Evolutionary conservation across 2,329 filamentous ascomycete genomes (phyloP).

Genomic region (Periconia sp.): DNA sequence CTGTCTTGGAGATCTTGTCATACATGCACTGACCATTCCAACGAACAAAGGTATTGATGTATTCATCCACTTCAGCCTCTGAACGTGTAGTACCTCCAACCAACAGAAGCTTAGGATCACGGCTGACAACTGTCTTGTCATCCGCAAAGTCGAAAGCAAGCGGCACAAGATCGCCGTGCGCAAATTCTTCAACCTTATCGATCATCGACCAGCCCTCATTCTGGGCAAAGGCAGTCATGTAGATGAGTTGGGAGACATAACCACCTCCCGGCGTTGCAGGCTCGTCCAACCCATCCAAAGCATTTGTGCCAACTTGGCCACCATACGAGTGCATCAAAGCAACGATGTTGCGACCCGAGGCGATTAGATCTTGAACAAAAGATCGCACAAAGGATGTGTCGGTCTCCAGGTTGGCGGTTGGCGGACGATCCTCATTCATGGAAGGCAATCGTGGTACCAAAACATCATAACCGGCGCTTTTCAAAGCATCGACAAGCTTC

Average conservation of each 20-base stretch:
- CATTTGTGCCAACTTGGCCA: constrained; percentile 11
- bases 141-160: constrained; percentile 13
- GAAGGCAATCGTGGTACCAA: not conserved
- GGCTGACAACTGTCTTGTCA: not conserved
- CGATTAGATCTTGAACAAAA: constrained; percentile 2
- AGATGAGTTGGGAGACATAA: constrained; percentile 13
- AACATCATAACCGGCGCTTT: not conserved
- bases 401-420: constrained; percentile 1
- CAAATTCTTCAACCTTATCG: constrained; percentile 9
- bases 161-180: constrained; percentile 10
- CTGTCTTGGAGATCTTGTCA: not conserved
- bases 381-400: constrained; percentile 1
- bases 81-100: not conserved
- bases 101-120: not conserved
- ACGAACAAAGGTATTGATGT: not conserved
- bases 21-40: constrained; percentile 4
- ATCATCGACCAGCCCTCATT: constrained; percentile 7
- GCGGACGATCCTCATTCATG: not conserved
- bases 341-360: constrained; percentile 1
- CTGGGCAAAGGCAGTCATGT: constrained; percentile 12
- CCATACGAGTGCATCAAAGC: constrained; percentile 12
- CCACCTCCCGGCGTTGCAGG: not conserved
- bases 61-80: not conserved
- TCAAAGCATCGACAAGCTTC: not conserved
- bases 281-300: not conserved